A percentile compares a stretch with the other conserved stretches of the same genome.
These are phyloP conservation scores for Barnettozyma hawaiiensis DNA, from an alignment of 1,139 yeast species.

Conservation along the genomic window DNA sequence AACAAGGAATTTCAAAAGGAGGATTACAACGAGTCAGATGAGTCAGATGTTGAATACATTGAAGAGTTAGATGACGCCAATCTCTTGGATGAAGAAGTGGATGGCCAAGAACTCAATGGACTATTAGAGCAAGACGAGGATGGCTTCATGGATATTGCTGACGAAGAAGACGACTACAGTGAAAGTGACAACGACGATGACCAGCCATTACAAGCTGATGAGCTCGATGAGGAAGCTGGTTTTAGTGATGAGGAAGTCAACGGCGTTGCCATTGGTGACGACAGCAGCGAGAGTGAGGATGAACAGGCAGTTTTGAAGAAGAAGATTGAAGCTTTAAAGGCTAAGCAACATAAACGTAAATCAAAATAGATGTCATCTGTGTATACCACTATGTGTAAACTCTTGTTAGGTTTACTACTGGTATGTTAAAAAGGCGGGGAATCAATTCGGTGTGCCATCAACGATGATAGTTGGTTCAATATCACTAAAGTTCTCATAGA, in stretches of 20 bases:
- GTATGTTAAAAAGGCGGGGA: too few species aligned
- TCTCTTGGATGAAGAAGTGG: conserved; percentile 35
- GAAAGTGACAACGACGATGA: conserved; percentile 24
- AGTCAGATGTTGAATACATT: conserved; percentile 37
- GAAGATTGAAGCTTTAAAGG: conserved; percentile 22
- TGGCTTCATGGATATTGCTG: conserved; percentile 28
- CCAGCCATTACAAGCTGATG: conserved; percentile 14
- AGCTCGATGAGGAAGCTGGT: conserved; percentile 25
- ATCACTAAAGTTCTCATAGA: conserved; percentile 43
- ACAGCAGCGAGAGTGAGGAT: conserved; percentile 15
- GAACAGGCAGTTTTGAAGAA: conserved; percentile 21
- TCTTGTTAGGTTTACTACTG: too few species aligned
- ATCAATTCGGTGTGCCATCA: conserved; percentile 7
- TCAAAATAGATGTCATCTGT: conserved; percentile 7
- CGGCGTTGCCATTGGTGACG: conserved; percentile 8
- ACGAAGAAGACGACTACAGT: conserved; percentile 27
- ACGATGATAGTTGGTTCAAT: conserved; percentile 33
- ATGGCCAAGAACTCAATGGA: conserved; percentile 28
- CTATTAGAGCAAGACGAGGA: conserved; percentile 23
- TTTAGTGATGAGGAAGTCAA: conserved; percentile 26
- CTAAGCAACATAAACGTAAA: conserved; percentile 21
- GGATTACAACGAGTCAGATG: conserved; percentile 33
- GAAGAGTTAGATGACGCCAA: conserved; percentile 38
- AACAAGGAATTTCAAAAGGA: conserved; percentile 34
- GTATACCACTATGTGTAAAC: not conserved